Percentiles rank a stretch among this genome's conserved stretches.
These are phyloP conservation scores for Hordeum pubiflorum DNA, from an alignment of 202 grass and related monocot genomes.

Conservation along the genomic window DNA sequence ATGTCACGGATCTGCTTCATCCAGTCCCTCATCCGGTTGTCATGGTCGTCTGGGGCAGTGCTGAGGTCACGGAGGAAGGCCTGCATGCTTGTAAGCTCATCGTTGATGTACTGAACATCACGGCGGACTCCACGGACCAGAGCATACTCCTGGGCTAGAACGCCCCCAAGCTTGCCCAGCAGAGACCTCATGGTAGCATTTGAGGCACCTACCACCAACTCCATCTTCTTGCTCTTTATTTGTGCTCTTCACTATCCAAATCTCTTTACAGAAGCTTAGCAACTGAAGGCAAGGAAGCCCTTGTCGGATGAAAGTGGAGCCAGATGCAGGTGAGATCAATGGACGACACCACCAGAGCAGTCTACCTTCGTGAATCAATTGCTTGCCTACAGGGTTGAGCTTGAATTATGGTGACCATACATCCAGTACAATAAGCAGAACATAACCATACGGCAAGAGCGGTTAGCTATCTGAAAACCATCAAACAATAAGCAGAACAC, in stretches of 20 bases:
- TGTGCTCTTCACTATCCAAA: neutral
- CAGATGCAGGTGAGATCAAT: neutral
- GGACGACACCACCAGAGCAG: neutral
- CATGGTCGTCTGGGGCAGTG: neutral
- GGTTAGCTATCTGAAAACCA: too few relatives aligned
- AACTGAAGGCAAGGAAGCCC: neutral
- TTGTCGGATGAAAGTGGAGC: neutral
- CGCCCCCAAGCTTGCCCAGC: neutral
- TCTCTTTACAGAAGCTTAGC: neutral
- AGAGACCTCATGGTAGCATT: neutral
- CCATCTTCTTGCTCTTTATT: neutral
- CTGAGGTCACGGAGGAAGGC: conserved; percentile 15
- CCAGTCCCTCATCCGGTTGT: conserved; percentile 15
- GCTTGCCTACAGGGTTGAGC: neutral
- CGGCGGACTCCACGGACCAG: conserved; percentile 5
- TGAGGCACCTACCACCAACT: conserved; percentile 6
- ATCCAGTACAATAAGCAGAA: neutral
- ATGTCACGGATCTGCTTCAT: conserved; percentile 41
- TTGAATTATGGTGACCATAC: neutral
- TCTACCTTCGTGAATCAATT: neutral
- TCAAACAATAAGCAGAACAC: too few relatives aligned
- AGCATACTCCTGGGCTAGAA: conserved; percentile 29
- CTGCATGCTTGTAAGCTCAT: conserved; percentile 25
- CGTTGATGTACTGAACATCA: conserved; percentile 32
- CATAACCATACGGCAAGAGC: too few relatives aligned